A percentile compares a stretch with the other conserved stretches of the same genome.
Conservation (phyloP, 306 rosid genomes). For the Lupinus albus region DNA sequence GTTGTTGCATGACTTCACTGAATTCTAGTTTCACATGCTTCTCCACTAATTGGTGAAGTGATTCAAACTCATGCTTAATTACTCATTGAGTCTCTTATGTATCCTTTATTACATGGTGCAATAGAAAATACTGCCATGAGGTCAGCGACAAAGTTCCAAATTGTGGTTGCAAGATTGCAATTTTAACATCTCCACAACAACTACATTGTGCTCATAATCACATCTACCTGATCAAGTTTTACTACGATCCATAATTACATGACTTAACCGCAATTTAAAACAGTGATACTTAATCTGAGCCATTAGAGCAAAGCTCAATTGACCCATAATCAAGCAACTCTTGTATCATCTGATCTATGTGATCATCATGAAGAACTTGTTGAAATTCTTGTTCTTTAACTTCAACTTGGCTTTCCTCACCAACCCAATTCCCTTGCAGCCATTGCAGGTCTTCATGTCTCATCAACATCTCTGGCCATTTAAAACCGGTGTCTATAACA, state of each 20-base stretch:
- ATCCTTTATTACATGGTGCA: constrained; percentile 23
- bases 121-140: constrained; percentile 15
- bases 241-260: no score
- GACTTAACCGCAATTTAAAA: no score
- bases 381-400: constrained; percentile 36
- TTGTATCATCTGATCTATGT: constrained; percentile 76
- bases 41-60: constrained; percentile 22
- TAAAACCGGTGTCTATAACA: constrained; percentile 24
- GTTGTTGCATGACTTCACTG: constrained; percentile 22
- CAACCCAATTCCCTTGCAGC: constrained; percentile 38
- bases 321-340: constrained; percentile 68
- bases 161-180: no score
- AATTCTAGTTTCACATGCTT: constrained; percentile 37
- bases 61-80: constrained; percentile 17
- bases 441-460: constrained; percentile 12
- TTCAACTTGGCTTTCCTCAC: constrained; percentile 23
- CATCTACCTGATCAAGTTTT: no score
- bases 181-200: no score
- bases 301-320: constrained; percentile 56
- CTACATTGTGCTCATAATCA: no score
- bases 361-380: constrained; percentile 64
- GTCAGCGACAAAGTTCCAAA: neutral
- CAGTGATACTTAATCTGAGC: constrained; percentile 31
- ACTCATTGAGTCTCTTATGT: neutral
- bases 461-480: constrained; percentile 37